Conservation (phyloP, 768 basidiomycete genomes). For the Mycena haematopus region DNA sequence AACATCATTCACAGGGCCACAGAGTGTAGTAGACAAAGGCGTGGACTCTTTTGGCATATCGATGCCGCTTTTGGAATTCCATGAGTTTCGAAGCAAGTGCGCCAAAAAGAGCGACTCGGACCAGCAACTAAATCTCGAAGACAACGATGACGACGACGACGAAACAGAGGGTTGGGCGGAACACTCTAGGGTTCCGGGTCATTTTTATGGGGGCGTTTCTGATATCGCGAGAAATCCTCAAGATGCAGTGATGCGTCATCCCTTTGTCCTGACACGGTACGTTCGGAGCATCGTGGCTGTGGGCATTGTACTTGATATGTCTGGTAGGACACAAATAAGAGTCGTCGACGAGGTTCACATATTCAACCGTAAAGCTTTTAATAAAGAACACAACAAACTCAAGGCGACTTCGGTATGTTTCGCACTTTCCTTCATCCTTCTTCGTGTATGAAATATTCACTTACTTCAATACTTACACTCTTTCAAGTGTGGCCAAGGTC, state of each 20-base stretch:
- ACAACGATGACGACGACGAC: slow-evolving; percentile 11
- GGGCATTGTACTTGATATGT: neutral
- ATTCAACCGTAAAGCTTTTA: slow-evolving; percentile 39
- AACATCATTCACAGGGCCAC: neutral
- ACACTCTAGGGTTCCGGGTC: neutral
- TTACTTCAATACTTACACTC: too few relatives aligned
- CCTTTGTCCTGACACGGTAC: slow-evolving; percentile 45
- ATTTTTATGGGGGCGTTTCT: neutral
- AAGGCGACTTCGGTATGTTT: slow-evolving; percentile 33
- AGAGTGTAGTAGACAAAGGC: slow-evolving; percentile 12
- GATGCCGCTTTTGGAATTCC: slow-evolving; percentile 26
- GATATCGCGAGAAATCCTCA: slow-evolving; percentile 19
- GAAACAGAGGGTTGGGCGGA: neutral
- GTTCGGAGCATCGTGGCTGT: neutral
- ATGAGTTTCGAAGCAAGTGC: slow-evolving; percentile 17
- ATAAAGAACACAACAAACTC: slow-evolving; percentile 35
- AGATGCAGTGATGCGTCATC: slow-evolving; percentile 37
- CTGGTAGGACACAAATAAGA: slow-evolving; percentile 40
- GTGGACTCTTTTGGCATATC: slow-evolving; percentile 27
- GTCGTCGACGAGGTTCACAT: slow-evolving; percentile 40
- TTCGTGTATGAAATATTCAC: too few relatives aligned
- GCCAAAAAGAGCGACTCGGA: neutral
- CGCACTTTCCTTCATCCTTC: neutral
- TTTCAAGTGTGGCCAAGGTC: slow-evolving; percentile 32
- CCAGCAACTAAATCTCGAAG: neutral